These are phyloP conservation scores for Tylopilus sp. DNA, from an alignment of 768 basidiomycete genomes.

Conservation along the genomic window DNA sequence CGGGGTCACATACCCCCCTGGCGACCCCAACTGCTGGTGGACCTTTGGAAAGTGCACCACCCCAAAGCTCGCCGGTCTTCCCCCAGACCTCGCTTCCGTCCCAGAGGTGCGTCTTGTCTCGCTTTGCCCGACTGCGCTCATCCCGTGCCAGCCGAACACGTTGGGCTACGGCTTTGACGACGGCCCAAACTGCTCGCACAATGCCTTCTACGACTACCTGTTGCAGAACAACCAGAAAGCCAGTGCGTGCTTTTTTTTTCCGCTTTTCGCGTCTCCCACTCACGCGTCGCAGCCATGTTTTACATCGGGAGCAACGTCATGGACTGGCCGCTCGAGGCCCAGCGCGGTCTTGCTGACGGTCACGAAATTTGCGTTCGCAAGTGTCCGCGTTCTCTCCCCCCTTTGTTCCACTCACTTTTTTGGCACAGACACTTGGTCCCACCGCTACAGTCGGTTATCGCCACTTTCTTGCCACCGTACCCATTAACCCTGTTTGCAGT, in stretches of 20 bases:
- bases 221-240: constrained; percentile 54
- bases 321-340: constrained; percentile 54
- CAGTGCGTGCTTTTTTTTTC: constrained; percentile 23
- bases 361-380: constrained; percentile 61
- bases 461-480: rapidly evolving
- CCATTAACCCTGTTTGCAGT: constrained; percentile 30
- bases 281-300: constrained; percentile 48
- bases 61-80: constrained; percentile 45
- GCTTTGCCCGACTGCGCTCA: neutral
- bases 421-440: constrained; percentile 32
- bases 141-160: constrained; percentile 39
- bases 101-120: constrained; percentile 40
- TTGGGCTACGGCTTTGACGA: constrained; percentile 64
- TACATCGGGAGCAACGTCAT: constrained; percentile 58
- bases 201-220: constrained; percentile 58
- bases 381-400: constrained; percentile 22
- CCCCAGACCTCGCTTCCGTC: constrained; percentile 41
- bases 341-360: constrained; percentile 50
- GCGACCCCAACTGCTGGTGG: constrained; percentile 52
- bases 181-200: constrained; percentile 64
- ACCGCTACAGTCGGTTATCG: constrained; percentile 43
- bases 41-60: constrained; percentile 38
- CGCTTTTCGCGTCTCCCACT: neutral
- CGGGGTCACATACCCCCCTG: constrained; percentile 32
- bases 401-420: neutral